Evolutionary conservation across 345 rosid genomes (phyloP).

Genomic region (Citrus unshiu): DNA sequence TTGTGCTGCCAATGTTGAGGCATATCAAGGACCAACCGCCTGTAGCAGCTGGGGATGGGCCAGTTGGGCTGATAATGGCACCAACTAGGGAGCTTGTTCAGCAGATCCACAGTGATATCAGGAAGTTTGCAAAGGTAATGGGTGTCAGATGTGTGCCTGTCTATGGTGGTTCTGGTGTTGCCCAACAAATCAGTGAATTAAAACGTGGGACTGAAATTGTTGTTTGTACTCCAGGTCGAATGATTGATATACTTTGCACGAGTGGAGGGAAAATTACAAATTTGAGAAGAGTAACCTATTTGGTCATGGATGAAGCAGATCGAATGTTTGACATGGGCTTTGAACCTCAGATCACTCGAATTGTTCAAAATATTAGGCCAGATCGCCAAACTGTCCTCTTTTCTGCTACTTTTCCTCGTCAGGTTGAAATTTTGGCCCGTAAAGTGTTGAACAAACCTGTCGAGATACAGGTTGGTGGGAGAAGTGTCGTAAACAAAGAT

Average conservation of each 20-base stretch:
- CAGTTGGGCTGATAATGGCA: conserved; percentile 95
- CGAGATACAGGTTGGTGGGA: conserved; percentile 94
- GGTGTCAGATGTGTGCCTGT: conserved; percentile 91
- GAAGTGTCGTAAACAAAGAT: conserved; percentile 98
- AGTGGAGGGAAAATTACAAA: conserved; percentile 93
- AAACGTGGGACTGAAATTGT: conserved; percentile 96
- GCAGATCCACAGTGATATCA: conserved; percentile 93
- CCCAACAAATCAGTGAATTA: conserved; percentile 93
- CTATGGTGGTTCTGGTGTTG: conserved; percentile 98
- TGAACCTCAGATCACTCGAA: conserved; percentile 93
- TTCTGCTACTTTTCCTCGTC: conserved; percentile 98
- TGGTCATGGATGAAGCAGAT: conserved; percentile 99
- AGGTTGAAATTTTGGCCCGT: conserved; percentile 94
- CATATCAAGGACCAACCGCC: conserved; percentile 99
- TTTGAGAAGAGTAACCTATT: conserved; percentile 77
- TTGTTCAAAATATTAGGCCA: conserved; percentile 89
- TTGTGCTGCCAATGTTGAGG: conserved; percentile 96
- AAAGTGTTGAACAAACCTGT: conserved; percentile 82
- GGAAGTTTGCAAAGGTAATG: conserved; percentile 72
- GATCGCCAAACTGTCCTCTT: conserved; percentile 94
- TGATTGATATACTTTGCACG: conserved; percentile 97
- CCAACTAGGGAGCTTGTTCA: conserved; percentile 99
- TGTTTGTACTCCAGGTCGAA: conserved; percentile 97
- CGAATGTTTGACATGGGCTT: conserved; percentile 99
- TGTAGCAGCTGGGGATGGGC: conserved; percentile 94